These are phyloP conservation scores for Chaetomium cochliodes DNA, from an alignment of 495 filamentous ascomycete species.

Conservation along the genomic window DNA sequence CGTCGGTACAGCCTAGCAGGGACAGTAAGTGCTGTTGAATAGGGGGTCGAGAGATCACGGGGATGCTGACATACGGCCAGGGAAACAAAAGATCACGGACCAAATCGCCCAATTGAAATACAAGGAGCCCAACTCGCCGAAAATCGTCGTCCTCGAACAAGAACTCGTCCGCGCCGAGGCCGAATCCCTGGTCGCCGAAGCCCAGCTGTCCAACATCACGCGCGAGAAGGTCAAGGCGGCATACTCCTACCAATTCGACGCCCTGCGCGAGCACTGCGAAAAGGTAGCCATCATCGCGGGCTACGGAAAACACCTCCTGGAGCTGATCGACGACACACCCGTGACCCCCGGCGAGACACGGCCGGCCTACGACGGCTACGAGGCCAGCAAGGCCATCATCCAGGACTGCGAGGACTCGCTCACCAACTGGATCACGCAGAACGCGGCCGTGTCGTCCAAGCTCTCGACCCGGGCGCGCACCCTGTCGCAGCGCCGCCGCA, in stretches of 20 bases:
- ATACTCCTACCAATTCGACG: constrained; percentile 98
- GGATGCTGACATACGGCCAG: constrained; percentile 42
- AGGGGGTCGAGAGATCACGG: no score
- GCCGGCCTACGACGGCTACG: constrained; percentile 94
- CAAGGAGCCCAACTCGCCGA: constrained; percentile 97
- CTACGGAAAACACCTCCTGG: constrained; percentile 93
- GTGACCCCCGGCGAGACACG: constrained; percentile 97
- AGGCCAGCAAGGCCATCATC: constrained; percentile 97
- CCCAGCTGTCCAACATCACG: constrained; percentile 97
- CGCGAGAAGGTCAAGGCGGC: constrained; percentile 98
- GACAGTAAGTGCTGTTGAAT: constrained; percentile 65
- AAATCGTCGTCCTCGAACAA: constrained; percentile 96
- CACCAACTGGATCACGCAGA: constrained; percentile 91
- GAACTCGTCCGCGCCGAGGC: constrained; percentile 98
- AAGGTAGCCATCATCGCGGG: constrained; percentile 97
- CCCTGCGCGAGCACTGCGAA: constrained; percentile 95
- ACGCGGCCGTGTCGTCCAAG: constrained; percentile 80
- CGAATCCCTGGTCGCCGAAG: constrained; percentile 95
- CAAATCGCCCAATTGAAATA: constrained; percentile 99
- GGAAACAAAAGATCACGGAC: constrained; percentile 99
- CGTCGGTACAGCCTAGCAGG: constrained; percentile 94
- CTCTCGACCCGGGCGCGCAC: constrained; percentile 82
- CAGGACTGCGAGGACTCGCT: constrained; percentile 98
- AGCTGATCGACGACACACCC: constrained; percentile 92
- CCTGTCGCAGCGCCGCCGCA: constrained; percentile 78